These are phyloP conservation scores for Ligustrum vulgare DNA, from an alignment of 257 asterid species.

Conservation along the genomic window DNA sequence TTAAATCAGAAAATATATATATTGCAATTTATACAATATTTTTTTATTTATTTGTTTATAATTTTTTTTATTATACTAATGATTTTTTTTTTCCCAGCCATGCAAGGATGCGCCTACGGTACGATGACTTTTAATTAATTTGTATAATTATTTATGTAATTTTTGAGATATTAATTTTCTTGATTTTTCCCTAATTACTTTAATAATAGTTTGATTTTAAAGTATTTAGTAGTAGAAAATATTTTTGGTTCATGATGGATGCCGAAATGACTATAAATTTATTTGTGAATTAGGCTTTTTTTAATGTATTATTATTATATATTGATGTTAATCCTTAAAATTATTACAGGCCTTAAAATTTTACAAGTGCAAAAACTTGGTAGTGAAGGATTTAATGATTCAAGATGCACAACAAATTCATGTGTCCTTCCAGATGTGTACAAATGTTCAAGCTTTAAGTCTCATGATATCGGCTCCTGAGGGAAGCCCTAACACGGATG, in stretches of 20 bases:
- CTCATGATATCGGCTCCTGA: conserved; percentile 54
- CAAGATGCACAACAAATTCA: conserved; percentile 72
- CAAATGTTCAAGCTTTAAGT: conserved; percentile 45
- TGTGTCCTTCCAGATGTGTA: conserved; percentile 48
- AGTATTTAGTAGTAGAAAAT: neutral
- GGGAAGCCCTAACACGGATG: conserved; percentile 82
- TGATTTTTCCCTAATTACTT: no score
- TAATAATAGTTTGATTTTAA: neutral
- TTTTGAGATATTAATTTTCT: no score
- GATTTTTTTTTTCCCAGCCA: conserved; percentile 32
- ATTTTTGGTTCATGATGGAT: neutral
- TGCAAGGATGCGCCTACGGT: conserved; percentile 86
- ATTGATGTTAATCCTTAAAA: neutral
- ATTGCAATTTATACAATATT: neutral
- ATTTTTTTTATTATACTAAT: neutral
- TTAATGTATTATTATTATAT: no score
- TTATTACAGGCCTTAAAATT: conserved; percentile 65
- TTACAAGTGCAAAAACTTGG: conserved; percentile 55
- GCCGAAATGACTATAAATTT: neutral
- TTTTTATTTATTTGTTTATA: neutral
- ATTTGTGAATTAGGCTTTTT: neutral
- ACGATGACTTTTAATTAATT: conserved; percentile 26
- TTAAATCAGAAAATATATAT: neutral
- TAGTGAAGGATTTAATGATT: conserved; percentile 43
- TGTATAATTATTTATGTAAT: neutral